These are phyloP conservation scores for Pezicula neosporulosa DNA, from an alignment of 2,329 filamentous ascomycete species.

Conservation along the genomic window DNA sequence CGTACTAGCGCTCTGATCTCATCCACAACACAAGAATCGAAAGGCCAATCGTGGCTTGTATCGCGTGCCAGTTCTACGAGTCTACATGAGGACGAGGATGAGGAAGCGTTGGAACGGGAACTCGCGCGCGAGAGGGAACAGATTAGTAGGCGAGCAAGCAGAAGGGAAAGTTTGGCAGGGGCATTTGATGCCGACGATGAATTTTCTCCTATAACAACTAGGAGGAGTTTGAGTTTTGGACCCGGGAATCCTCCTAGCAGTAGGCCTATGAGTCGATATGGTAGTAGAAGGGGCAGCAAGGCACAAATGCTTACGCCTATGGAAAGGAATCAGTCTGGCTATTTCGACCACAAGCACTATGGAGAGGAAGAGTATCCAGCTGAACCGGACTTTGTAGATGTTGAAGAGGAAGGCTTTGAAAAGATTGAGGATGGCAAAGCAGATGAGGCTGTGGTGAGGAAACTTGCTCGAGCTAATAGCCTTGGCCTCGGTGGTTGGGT, in stretches of 20 bases:
- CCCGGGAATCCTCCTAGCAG: conserved; percentile 36
- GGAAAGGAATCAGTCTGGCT: conserved; percentile 40
- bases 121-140: conserved; percentile 47
- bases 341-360: conserved; percentile 32
- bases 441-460: conserved; percentile 56
- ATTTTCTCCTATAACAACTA: conserved; percentile 28
- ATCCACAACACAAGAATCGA: conserved; percentile 60
- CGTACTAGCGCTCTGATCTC: conserved; percentile 60
- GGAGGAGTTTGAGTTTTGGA: conserved; percentile 28
- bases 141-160: conserved; percentile 31
- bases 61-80: conserved; percentile 63
- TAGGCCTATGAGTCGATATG: conserved; percentile 43
- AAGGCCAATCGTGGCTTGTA: conserved; percentile 67
- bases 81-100: conserved; percentile 49
- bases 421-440: conserved; percentile 47
- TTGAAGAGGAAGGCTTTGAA: conserved; percentile 56
- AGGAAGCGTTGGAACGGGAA: conserved; percentile 49
- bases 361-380: conserved; percentile 33
- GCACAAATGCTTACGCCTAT: conserved; percentile 35
- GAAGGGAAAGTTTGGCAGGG: conserved; percentile 23
- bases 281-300: conserved; percentile 35
- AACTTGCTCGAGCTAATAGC: conserved; percentile 51
- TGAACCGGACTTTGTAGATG: conserved; percentile 61
- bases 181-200: conserved; percentile 31
- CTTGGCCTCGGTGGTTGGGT: conserved; percentile 56